phyloP scores from a whole-genome alignment of 306 rosid species.

The Mimosa pudica region DNA sequence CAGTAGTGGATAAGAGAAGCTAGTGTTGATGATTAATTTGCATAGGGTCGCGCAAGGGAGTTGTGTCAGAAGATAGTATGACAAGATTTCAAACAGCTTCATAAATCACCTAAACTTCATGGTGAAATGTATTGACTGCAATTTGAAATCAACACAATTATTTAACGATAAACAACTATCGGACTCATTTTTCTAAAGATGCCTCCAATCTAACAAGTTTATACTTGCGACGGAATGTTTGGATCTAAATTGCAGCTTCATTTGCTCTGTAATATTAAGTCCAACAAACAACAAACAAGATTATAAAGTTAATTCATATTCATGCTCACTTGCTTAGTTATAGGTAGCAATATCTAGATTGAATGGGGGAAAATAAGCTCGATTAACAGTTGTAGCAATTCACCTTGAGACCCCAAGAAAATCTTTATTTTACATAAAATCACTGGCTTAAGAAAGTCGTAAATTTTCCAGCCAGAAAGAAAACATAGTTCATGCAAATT shows the following conservation, averaged over 20 bases:
- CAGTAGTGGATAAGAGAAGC: not conserved
- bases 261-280: not conserved
- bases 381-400: not conserved
- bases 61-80: not conserved
- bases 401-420: slow-evolving; percentile 7
- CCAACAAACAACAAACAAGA: not conserved
- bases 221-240: not conserved
- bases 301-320: not conserved
- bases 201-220: not conserved
- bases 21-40: not conserved
- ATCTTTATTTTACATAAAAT: slow-evolving; percentile 39
- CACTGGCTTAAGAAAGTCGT: slow-evolving; percentile 29
- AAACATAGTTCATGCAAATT: slow-evolving; percentile 26
- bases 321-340: not conserved
- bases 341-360: not conserved
- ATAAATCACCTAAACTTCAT: not conserved
- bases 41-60: not conserved
- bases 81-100: not conserved
- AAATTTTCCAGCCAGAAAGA: slow-evolving; percentile 35
- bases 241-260: not conserved
- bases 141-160: not conserved
- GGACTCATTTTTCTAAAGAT: no score
- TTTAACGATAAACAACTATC: not conserved
- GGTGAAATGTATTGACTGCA: not conserved
- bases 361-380: not conserved